Conservation (phyloP, 139 green algal genomes). For the Chlorella sorokiniana region DNA sequence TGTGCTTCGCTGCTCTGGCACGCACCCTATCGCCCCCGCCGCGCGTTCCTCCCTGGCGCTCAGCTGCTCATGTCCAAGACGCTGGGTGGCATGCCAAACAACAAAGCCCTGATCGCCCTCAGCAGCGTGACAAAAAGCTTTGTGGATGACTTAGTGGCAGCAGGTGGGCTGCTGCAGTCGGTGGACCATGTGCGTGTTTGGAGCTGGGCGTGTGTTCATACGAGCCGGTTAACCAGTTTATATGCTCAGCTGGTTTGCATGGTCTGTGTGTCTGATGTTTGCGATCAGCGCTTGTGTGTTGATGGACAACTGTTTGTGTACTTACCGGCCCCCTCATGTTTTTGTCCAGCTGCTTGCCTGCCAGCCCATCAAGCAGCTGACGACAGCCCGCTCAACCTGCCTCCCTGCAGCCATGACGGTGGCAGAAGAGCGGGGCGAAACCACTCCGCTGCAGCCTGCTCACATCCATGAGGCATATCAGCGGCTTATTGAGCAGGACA, state of each 20-base stretch:
- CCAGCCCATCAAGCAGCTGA: not conserved
- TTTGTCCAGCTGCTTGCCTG: not conserved
- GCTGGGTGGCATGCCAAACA: slow-evolving; percentile 19
- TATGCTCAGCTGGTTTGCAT: too few species aligned
- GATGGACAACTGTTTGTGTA: too few species aligned
- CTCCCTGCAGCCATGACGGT: slow-evolving; percentile 59
- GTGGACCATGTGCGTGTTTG: not conserved
- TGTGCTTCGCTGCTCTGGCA: not conserved
- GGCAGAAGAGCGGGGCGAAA: slow-evolving; percentile 56
- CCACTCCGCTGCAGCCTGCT: slow-evolving; percentile 61
- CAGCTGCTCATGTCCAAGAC: not conserved
- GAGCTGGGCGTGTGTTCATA: not conserved
- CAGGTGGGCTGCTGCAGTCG: slow-evolving; percentile 37
- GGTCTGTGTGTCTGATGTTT: too few species aligned
- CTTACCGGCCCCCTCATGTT: too few species aligned
- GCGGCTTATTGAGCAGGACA: slow-evolving; percentile 47
- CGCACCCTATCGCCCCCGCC: not conserved
- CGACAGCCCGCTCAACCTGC: not conserved
- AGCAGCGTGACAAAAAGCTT: slow-evolving; percentile 76
- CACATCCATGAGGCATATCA: slow-evolving; percentile 71
- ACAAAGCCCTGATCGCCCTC: slow-evolving; percentile 68
- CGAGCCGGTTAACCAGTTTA: too few species aligned
- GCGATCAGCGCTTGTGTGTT: too few species aligned
- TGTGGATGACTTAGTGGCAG: slow-evolving; percentile 79
- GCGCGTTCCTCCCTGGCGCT: not conserved